Evolutionary conservation across 2,329 filamentous ascomycete genomes (phyloP).

Genomic region (Diaporthe sp.): DNA sequence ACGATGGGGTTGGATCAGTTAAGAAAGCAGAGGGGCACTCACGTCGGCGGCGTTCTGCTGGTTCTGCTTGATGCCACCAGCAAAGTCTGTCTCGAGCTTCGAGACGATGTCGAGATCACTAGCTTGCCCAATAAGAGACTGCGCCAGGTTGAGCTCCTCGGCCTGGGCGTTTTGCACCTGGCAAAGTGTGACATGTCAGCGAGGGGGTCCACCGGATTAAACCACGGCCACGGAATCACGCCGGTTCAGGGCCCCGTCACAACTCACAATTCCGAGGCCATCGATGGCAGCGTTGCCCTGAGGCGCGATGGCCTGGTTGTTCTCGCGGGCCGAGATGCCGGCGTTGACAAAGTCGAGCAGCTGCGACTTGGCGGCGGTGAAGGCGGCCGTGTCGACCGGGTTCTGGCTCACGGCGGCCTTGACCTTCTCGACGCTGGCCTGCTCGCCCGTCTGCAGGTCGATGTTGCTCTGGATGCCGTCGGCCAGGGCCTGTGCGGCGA

Average conservation of each 20-base stretch:
- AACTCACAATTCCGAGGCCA: slow-evolving; percentile 11
- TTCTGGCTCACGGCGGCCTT: slow-evolving; percentile 26
- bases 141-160: slow-evolving; percentile 16
- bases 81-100: slow-evolving; percentile 26
- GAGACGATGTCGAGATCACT: slow-evolving; percentile 16
- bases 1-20: neutral
- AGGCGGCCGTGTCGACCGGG: slow-evolving; percentile 22
- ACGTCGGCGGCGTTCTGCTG: slow-evolving; percentile 24
- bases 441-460: slow-evolving; percentile 32
- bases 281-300: slow-evolving; percentile 7
- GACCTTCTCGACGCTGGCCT: slow-evolving; percentile 30
- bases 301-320: slow-evolving; percentile 31
- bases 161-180: slow-evolving; percentile 29
- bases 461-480: slow-evolving; percentile 36
- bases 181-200: neutral
- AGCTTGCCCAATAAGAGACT: neutral
- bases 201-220: neutral
- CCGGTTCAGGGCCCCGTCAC: too few relatives aligned
- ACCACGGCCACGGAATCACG: too few relatives aligned
- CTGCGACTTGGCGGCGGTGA: slow-evolving; percentile 28
- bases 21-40: slow-evolving; percentile 25
- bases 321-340: slow-evolving; percentile 12
- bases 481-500: slow-evolving; percentile 31
- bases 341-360: slow-evolving; percentile 34
- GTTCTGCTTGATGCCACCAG: slow-evolving; percentile 35